A percentile compares a stretch with the other conserved stretches of the same genome.
Conservation (phyloP, 2,329 filamentous ascomycete species). For the Ophiostoma montium region DNA sequence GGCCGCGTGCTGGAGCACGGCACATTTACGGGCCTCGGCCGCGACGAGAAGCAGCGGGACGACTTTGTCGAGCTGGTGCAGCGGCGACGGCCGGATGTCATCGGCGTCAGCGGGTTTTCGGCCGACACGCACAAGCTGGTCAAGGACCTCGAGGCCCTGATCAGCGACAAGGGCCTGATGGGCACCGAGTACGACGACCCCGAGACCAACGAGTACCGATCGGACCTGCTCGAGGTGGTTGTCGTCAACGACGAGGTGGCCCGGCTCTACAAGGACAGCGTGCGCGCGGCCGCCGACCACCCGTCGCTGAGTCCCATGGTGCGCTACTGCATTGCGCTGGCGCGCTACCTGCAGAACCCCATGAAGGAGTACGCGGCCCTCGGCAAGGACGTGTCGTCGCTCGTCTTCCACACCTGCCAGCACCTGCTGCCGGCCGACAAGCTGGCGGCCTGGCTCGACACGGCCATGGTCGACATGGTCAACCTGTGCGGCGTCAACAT, state of each 20-base stretch:
- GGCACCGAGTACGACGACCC: constrained; percentile 70
- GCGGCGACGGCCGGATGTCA: constrained; percentile 72
- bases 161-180: constrained; percentile 62
- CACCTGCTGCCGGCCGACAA: constrained; percentile 79
- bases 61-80: constrained; percentile 68
- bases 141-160: constrained; percentile 64
- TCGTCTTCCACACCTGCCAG: constrained; percentile 82
- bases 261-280: constrained; percentile 86
- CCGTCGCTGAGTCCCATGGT: constrained; percentile 65
- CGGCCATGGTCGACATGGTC: constrained; percentile 97
- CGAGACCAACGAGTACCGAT: constrained; percentile 61
- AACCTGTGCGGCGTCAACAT: constrained; percentile 93
- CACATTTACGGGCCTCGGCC: constrained; percentile 66
- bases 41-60: constrained; percentile 51
- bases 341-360: constrained; percentile 86
- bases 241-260: constrained; percentile 95
- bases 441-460: constrained; percentile 73
- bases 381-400: constrained; percentile 72
- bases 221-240: constrained; percentile 72
- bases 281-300: constrained; percentile 64
- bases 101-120: constrained; percentile 78
- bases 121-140: constrained; percentile 76
- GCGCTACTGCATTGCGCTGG: constrained; percentile 79
- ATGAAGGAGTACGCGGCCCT: constrained; percentile 93
- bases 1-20: constrained; percentile 80